phyloP scores from a whole-genome alignment of 2,329 filamentous ascomycete genomes.

The Sclerotiophoma versabilis region DNA sequence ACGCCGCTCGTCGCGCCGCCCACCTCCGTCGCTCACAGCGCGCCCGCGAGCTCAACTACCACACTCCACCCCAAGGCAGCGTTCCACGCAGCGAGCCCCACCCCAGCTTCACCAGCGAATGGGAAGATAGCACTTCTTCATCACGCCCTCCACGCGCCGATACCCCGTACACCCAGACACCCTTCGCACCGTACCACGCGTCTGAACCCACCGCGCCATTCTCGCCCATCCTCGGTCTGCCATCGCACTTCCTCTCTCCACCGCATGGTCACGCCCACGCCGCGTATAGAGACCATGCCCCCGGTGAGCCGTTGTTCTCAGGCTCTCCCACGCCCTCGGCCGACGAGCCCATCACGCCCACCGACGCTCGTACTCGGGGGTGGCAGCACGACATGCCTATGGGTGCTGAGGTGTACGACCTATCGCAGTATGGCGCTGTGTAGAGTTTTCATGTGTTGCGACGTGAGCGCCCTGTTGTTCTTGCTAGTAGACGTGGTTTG shows the following conservation, averaged over 20 bases:
- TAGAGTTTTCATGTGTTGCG: too few relatives aligned
- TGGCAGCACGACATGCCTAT: slow-evolving; percentile 24
- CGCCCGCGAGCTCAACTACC: slow-evolving; percentile 17
- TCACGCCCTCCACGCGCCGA: not conserved
- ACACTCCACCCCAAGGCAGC: slow-evolving; percentile 6
- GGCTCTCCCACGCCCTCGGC: slow-evolving; percentile 21
- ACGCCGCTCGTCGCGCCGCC: slow-evolving; percentile 48
- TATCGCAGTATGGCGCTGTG: not conserved
- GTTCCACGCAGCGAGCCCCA: slow-evolving; percentile 28
- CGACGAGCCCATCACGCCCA: slow-evolving; percentile 34
- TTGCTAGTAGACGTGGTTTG: too few relatives aligned
- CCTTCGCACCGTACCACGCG: not conserved
- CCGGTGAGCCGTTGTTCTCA: not conserved
- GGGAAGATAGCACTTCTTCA: not conserved
- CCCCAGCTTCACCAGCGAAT: not conserved
- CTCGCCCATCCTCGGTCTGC: not conserved
- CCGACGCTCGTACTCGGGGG: slow-evolving; percentile 1
- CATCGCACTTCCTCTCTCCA: not conserved
- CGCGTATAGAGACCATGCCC: too few relatives aligned
- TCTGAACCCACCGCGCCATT: not conserved
- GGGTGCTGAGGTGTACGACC: not conserved
- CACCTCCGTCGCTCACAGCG: slow-evolving; percentile 31
- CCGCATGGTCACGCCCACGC: slow-evolving; percentile 19
- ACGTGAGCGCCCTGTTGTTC: too few relatives aligned
- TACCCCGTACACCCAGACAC: not conserved